Conservation (phyloP, 179 eudicot genomes). For the Silene vulgaris region DNA sequence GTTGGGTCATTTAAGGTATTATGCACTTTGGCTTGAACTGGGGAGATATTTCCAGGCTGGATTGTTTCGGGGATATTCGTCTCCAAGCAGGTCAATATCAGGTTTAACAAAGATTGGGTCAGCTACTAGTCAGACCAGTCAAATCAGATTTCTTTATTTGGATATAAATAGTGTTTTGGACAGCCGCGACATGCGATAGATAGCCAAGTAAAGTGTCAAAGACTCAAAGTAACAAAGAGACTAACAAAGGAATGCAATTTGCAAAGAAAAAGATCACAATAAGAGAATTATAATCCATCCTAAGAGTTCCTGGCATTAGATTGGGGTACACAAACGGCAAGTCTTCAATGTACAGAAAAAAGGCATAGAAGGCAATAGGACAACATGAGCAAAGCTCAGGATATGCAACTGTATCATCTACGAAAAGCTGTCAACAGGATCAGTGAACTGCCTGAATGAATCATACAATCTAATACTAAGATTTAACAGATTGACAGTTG, state of each 20-base stretch:
- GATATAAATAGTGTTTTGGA: too few species aligned
- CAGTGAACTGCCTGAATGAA: too few species aligned
- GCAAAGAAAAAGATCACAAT: neutral
- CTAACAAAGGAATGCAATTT: too few species aligned
- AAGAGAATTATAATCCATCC: neutral
- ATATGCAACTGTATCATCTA: too few species aligned
- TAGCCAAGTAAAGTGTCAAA: too few species aligned
- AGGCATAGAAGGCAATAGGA: neutral
- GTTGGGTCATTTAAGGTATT: neutral
- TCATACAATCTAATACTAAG: too few species aligned
- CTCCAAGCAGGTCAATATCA: neutral
- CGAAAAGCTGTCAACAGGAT: too few species aligned
- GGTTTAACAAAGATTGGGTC: neutral
- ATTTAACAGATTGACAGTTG: too few species aligned
- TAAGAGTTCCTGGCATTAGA: neutral
- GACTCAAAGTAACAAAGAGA: too few species aligned
- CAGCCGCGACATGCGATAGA: too few species aligned
- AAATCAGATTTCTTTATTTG: too few species aligned
- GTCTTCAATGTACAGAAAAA: too few species aligned
- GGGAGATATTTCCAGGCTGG: neutral
- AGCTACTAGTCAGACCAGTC: neutral
- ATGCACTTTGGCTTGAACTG: neutral
- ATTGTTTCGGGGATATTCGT: neutral
- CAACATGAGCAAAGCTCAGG: neutral
- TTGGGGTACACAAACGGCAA: neutral